Base-by-base conservation (phyloP, 257 asterid species). In the Ajuga chamaepitys region DNA sequence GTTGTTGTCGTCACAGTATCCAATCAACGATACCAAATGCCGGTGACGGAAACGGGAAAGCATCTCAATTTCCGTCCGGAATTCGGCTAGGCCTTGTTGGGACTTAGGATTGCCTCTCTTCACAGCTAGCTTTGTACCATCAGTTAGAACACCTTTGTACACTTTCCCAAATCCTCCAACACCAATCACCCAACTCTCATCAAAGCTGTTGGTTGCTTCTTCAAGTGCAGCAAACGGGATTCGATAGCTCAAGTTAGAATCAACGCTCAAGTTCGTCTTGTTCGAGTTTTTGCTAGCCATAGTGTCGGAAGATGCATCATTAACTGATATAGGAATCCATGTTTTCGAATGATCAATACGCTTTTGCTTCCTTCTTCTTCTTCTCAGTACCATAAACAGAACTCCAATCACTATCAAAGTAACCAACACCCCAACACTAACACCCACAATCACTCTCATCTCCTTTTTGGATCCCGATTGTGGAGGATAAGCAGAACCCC, bases 81-180 rank as follows among this genome's bases (percentile, higher is more conserved):
- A 89, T 60, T 89, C 96, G 0, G 84, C 80, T 4, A 87, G 63
- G 46, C 96, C 95, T 70, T 84, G 95, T 58, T 84, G 90, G 77
- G 97, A 90, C 78, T 46, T 78, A 2, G 96, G 87, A 48, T 90
- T 88, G 38, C 96, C 97, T 76, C 97, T 70, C 70, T 88, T 90
- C 17, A 79, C 95, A 6, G 95, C 97, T 53, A 90, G 75, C 28
- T 85, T 84, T 2, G 92, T 83, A 6, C 89, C 95, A 56, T 90
- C 91, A 32, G 16, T 65, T 28, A 90, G 64, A 63, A 76, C 78
- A 9, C 96, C 97, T 54, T 76, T 82, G 80, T 88, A 90, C 14
- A 90, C 97, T 76, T 88, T 90, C 46, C 97, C 96, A 60, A 90
- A 90, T 10, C 97, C 96, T 18, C 96, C 97, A 18, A 88, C 70